Evolutionary conservation across 1,139 yeast species (phyloP), one percentile per base, ranked within the genome.

Genomic region (Debaryomyces subglobosus): DNA sequence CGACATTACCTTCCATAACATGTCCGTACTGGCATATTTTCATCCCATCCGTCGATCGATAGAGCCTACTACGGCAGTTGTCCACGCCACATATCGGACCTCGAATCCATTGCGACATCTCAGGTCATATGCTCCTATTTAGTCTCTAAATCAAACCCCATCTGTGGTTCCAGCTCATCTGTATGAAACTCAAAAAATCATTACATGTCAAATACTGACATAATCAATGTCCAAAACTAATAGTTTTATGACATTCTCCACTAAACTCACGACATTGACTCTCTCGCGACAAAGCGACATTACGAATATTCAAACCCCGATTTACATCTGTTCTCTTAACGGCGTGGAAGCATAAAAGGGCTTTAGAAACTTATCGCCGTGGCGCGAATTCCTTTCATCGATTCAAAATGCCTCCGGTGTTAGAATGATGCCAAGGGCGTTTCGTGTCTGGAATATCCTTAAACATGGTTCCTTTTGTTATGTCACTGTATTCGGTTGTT

Each of bases 81-180:
- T 87, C 92, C 3, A 85, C 84, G 2, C 97, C 97, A 74, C 99
- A 94, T 10, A 85, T 69, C 5, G 89, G 86, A 2, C 98, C 98
- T 56, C 81, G 72, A 43, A 75, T 73, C 85, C 85, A 84, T 50
- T 68, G 74, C 37, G 69, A 64, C 68, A 64, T 64, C 30, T 9
- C 20, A 10, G 43, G 23, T 39, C 30, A 29, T 40, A 40, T 21
- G 27, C 35, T 29, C 30, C 20, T 27, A 5, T 7, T 20, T 4
- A 6, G 33, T n/a, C 33, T 8, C n/a, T 15, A 15, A 18, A 15
- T 32, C 30, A 12, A n/a, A 20, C 13, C 24, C 20, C 16, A 35
- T 35, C 38, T 7, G 16, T 35, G 25, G 23, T 16, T 32, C 13
- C 13, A 16, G 38, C 25, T 35, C 38, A 35, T 35, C 38, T 35